phyloP scores from a whole-genome alignment of 2,329 filamentous ascomycete genomes.

The Trichoderma sp. region DNA sequence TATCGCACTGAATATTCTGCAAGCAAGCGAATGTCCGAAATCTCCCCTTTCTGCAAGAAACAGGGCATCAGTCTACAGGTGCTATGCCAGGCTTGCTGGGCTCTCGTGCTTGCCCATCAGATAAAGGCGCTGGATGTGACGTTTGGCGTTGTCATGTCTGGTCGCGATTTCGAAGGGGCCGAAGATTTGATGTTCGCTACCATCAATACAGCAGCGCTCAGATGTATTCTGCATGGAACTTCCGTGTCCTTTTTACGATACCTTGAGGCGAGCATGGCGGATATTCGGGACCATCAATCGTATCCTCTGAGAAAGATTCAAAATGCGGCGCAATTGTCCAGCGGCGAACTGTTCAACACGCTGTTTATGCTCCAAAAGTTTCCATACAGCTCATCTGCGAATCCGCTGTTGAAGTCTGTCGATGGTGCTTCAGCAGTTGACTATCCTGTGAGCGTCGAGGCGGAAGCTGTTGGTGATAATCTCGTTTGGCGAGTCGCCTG shows the following conservation, averaged over 20 bases:
- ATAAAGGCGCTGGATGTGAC: constrained; percentile 67
- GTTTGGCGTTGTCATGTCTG: constrained; percentile 81
- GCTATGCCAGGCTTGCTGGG: constrained; percentile 74
- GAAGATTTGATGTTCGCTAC: constrained; percentile 75
- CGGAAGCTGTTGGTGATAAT: constrained; percentile 57
- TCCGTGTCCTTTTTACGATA: constrained; percentile 64
- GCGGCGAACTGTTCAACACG: constrained; percentile 49
- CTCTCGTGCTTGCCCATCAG: constrained; percentile 63
- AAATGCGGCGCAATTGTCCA: constrained; percentile 36
- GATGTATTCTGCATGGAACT: constrained; percentile 69
- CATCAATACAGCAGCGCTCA: constrained; percentile 84
- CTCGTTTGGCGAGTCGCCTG: constrained; percentile 73
- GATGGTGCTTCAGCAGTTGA: constrained; percentile 67
- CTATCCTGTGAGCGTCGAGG: constrained; percentile 78
- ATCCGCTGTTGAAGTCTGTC: constrained; percentile 58
- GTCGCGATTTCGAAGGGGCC: constrained; percentile 70
- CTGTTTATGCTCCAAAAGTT: constrained; percentile 54
- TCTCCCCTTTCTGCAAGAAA: constrained; percentile 59
- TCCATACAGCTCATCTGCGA: neutral
- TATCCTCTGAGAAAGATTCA: constrained; percentile 73
- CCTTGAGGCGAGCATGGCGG: constrained; percentile 66
- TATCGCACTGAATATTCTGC: constrained; percentile 23
- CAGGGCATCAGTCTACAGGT: constrained; percentile 71
- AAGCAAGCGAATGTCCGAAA: neutral
- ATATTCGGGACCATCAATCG: constrained; percentile 68